phyloP scores from a whole-genome alignment of 1,139 yeast species.

The Candida albicans region DNA sequence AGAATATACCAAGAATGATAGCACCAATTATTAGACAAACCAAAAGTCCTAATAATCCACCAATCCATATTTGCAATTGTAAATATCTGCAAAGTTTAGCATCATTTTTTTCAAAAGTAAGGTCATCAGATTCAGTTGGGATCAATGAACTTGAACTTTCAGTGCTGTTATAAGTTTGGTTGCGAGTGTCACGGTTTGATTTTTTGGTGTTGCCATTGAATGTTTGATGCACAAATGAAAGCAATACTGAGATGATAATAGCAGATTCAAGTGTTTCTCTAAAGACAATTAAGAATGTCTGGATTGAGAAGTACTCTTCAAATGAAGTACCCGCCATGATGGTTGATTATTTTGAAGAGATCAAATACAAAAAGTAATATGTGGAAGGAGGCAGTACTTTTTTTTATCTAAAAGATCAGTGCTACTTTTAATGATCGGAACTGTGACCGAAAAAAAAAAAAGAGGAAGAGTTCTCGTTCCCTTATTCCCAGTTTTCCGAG shows the following conservation, averaged over 20 bases:
- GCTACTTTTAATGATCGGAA: neutral
- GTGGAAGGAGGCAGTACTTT: neutral
- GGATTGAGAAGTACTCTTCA: conserved; percentile 44
- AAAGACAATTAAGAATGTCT: conserved; percentile 45
- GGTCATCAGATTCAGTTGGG: neutral
- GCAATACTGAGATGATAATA: conserved; percentile 44
- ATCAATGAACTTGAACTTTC: neutral
- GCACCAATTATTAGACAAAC: conserved; percentile 40
- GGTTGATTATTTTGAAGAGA: neutral
- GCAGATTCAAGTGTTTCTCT: conserved; percentile 49
- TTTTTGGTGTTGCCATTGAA: conserved; percentile 15
- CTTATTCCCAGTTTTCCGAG: no score
- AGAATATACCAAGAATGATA: conserved; percentile 36
- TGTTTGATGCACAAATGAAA: conserved; percentile 42
- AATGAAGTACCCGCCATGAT: conserved; percentile 11
- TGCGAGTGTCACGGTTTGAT: neutral
- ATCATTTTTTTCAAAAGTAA: conserved; percentile 1
- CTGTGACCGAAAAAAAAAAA: neutral
- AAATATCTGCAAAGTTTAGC: conserved; percentile 1
- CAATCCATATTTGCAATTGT: conserved; percentile 29
- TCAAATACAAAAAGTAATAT: no score
- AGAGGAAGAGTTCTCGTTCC: no score
- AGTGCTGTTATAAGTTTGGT: neutral
- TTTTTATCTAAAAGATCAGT: neutral
- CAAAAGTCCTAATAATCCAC: conserved; percentile 41